phyloP scores from a whole-genome alignment of 345 rosid species.

The Acer negundo region DNA sequence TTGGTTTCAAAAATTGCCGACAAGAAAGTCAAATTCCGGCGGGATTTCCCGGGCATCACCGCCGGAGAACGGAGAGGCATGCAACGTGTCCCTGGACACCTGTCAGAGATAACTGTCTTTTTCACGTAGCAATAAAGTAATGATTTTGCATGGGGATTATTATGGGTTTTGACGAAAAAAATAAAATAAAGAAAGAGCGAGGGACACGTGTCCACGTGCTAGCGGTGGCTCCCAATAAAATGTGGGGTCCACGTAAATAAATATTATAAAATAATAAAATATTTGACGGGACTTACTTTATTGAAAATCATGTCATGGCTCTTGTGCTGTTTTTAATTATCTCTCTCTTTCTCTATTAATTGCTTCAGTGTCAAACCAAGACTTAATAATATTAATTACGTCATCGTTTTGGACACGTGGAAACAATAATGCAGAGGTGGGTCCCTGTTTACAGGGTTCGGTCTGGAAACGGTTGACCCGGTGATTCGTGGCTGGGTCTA shows the following conservation, averaged over 20 bases:
- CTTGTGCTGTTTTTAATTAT: conserved; percentile 30
- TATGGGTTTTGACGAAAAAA: conserved; percentile 32
- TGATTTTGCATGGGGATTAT: conserved; percentile 39
- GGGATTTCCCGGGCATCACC: conserved; percentile 8
- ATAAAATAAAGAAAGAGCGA: not conserved
- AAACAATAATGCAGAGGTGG: conserved; percentile 25
- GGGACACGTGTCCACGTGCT: conserved; percentile 23
- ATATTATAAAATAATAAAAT: not conserved
- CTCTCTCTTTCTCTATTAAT: conserved; percentile 14
- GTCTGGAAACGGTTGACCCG: conserved; percentile 19
- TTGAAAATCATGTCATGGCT: conserved; percentile 39
- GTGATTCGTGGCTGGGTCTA: not conserved
- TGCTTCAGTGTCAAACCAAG: conserved; percentile 26
- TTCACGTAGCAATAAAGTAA: conserved; percentile 31
- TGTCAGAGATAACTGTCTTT: conserved; percentile 30
- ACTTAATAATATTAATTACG: conserved; percentile 16
- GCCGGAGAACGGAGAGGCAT: conserved; percentile 10
- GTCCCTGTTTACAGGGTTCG: conserved; percentile 12
- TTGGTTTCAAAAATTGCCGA: conserved; percentile 34
- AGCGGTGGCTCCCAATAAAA: not conserved
- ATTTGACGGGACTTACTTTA: conserved; percentile 14
- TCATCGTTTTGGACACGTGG: conserved; percentile 44
- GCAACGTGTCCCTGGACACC: conserved; percentile 43
- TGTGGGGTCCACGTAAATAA: conserved; percentile 16
- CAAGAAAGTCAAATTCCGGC: conserved; percentile 33